phyloP scores from a whole-genome alignment of 108 stramenopile species.

The Craspedostauros australis region DNA sequence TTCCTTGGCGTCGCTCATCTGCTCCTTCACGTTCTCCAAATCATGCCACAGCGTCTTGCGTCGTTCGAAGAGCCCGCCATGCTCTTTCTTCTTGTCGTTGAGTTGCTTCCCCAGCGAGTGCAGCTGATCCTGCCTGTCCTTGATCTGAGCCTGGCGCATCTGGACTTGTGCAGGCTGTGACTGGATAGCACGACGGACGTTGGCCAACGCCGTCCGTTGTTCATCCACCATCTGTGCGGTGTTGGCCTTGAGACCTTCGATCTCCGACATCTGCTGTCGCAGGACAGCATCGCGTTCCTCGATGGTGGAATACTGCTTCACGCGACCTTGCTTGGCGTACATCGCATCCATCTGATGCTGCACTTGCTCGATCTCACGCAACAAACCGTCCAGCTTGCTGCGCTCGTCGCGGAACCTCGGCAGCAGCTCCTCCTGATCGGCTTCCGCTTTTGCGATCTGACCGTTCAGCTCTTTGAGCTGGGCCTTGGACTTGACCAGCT shows the following conservation, averaged over 20 bases:
- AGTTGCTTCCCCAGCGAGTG: constrained; percentile 48
- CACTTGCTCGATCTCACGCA: constrained; percentile 54
- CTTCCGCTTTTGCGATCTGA: constrained; percentile 46
- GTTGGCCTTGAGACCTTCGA: constrained; percentile 46
- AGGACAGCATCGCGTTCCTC: constrained; percentile 80
- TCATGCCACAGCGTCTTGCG: constrained; percentile 71
- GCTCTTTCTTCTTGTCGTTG: constrained; percentile 54
- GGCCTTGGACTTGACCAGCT: constrained; percentile 39
- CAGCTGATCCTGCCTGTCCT: constrained; percentile 36
- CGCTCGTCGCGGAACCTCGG: constrained; percentile 63
- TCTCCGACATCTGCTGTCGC: constrained; percentile 52
- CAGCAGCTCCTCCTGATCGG: constrained; percentile 47
- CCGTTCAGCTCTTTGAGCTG: constrained; percentile 49
- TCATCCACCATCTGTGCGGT: constrained; percentile 46
- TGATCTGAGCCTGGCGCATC: constrained; percentile 39
- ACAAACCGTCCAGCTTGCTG: constrained; percentile 34
- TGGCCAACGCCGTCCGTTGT: constrained; percentile 56
- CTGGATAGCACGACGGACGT: constrained; percentile 37
- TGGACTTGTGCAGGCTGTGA: constrained; percentile 29
- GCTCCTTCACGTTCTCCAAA: constrained; percentile 54
- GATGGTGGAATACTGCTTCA: constrained; percentile 76
- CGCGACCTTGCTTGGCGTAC: constrained; percentile 91
- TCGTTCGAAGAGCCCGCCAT: constrained; percentile 65
- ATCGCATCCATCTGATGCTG: constrained; percentile 65
- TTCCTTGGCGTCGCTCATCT: constrained; percentile 62